Evolutionary conservation across 352 stramenopile species (phyloP).

Genomic region (Phytophthora ohioensis): DNA sequence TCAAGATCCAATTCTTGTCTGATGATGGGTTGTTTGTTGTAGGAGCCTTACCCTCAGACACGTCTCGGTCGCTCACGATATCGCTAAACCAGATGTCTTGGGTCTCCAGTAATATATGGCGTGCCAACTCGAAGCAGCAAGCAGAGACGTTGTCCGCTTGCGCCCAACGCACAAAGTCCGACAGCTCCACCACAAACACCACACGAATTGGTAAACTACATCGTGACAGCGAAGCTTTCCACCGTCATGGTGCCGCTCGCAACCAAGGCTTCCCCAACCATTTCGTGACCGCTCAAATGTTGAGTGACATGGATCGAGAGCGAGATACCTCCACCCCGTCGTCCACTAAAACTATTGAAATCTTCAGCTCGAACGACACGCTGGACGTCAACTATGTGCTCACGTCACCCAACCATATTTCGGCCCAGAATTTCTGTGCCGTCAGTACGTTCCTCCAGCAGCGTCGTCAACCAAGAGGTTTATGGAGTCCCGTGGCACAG

Average conservation of each 20-base stretch:
- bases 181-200: conserved; percentile 4
- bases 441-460: conserved; percentile 42
- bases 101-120: conserved; percentile 57
- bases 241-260: conserved; percentile 57
- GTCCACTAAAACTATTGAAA: conserved; percentile 44
- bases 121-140: conserved; percentile 25
- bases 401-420: conserved; percentile 51
- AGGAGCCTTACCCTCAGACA: conserved; percentile 23
- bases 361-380: conserved; percentile 68
- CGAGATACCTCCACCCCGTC: conserved; percentile 42
- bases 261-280: conserved; percentile 71
- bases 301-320: conserved; percentile 26
- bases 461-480: conserved; percentile 27
- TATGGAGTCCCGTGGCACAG: conserved; percentile 61
- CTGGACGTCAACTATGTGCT: conserved; percentile 80
- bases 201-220: conserved; percentile 54
- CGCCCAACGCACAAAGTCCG: background rate
- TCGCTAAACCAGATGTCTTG: conserved; percentile 37
- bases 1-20: conserved; percentile 55
- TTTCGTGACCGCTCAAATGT: conserved; percentile 39
- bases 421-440: conserved; percentile 67
- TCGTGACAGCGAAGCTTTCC: conserved; percentile 59
- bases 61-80: conserved; percentile 35
- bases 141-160: conserved; percentile 5
- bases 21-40: conserved; percentile 42